A percentile compares a stretch with the other conserved stretches of the same genome.
Evolutionary conservation across 164 flowering plant genomes (phyloP).

Genomic region (Sextonia rubra): DNA sequence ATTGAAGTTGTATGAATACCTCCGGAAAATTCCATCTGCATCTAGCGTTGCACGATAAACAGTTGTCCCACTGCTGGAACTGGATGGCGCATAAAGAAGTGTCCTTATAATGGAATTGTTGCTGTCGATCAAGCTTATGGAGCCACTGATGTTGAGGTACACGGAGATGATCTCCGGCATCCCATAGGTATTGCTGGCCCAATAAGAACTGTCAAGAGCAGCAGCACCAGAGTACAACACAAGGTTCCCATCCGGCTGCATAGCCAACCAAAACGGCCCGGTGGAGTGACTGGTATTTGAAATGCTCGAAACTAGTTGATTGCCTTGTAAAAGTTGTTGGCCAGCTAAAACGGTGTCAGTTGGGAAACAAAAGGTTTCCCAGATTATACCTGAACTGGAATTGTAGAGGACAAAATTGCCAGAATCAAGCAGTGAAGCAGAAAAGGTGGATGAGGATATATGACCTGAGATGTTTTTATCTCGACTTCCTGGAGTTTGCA

Average conservation of each 20-base stretch:
- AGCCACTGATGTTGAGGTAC: neutral
- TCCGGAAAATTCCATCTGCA: conserved; percentile 10
- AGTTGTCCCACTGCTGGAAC: neutral
- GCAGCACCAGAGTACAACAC: neutral
- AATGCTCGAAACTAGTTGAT: neutral
- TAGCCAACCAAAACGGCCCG: neutral
- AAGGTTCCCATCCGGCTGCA: conserved; percentile 7
- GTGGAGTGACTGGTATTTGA: neutral
- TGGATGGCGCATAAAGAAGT: too few species aligned
- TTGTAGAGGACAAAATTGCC: conserved; percentile 32
- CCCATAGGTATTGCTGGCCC: neutral
- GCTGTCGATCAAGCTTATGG: neutral
- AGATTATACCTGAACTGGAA: neutral
- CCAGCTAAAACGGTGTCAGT: conserved; percentile 8
- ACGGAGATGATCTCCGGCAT: neutral
- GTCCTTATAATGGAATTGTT: neutral
- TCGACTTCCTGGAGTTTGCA: neutral
- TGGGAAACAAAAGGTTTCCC: conserved; percentile 8
- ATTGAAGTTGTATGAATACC: neutral
- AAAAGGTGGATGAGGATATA: neutral
- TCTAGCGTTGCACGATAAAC: conserved; percentile 4
- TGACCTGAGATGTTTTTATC: neutral
- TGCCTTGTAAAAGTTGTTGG: neutral
- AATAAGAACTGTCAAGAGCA: neutral
- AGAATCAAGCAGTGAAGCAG: conserved; percentile 36